Evolutionary conservation across 2,329 filamentous ascomycete genomes (phyloP), one percentile per base, ranked within the genome.

Genomic region (Clarireedia hainanense): DNA sequence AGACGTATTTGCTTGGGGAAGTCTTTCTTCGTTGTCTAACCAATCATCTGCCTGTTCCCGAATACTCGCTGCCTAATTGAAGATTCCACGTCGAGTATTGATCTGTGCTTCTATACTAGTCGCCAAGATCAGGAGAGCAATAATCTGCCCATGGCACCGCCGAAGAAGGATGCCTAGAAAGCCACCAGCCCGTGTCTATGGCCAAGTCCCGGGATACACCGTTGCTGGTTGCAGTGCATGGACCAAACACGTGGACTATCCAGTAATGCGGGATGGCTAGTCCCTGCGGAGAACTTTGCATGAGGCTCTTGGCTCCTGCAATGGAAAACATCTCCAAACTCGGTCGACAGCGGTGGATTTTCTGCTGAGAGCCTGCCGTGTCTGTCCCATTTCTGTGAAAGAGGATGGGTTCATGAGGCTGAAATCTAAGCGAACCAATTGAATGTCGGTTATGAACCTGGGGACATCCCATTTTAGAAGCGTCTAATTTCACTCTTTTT

Each of bases 21-120:
- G 23, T 7, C 17, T 24, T 42, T 17, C 17, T 24, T 24, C 40
- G 40, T 17, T 20, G 7, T 12, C 17, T 43, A 10, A 14, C 17
- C 40, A 12, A 43, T n/a, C 12, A 47, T n/a, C 17, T 26, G 6
- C 12, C 26, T 17, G 20, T 43, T 26, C 15, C 15, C 23, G 20
- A 50, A 50, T 5, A 12, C 12, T 50, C 39, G 52, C 34, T 55
- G 52, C 47, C 52, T 50, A 45, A 37, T 43, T 37, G 37, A 55
- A 50, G 15, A 27, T 17, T 49, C 20, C 5, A 15, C 14, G 34
- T 6, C 10, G 30, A 34, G 12, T 34, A 34, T 34, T 34, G 30
- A 4, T 4, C 12, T 34, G 30, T 1, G 10, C 12, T 27, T 34
- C 30, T 4, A 14, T 23, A 24, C 5, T 2, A 20, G 40, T 43